phyloP scores from a whole-genome alignment of 2,329 filamentous ascomycete genomes.

The Aspergillus caelatus region DNA sequence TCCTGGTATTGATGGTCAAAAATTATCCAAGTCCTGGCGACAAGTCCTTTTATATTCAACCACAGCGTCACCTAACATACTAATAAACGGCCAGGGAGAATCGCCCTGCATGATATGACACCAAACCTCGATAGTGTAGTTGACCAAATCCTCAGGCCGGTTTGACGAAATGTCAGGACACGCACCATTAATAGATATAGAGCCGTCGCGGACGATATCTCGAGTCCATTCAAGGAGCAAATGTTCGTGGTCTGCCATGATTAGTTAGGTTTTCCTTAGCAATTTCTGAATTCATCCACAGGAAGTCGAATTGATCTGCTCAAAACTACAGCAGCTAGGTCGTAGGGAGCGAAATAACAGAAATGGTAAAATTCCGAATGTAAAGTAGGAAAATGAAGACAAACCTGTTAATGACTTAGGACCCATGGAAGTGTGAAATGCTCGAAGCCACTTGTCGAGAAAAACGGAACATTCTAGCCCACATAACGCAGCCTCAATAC shows the following conservation, averaged over 20 bases:
- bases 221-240: neutral
- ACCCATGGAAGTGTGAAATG: neutral
- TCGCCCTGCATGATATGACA: neutral
- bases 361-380: too few relatives aligned
- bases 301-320: neutral
- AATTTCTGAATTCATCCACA: neutral
- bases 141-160: neutral
- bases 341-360: neutral
- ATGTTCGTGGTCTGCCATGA: neutral
- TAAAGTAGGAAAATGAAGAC: neutral
- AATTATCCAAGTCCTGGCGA: neutral
- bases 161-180: neutral
- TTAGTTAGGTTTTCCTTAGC: neutral
- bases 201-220: neutral
- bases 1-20: neutral
- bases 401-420: neutral
- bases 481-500: neutral
- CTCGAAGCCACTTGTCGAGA: constrained; percentile 8
- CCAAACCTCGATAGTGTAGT: neutral
- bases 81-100: neutral
- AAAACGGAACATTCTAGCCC: constrained; percentile 6
- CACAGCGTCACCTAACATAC: neutral
- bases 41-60: neutral
- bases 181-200: neutral
- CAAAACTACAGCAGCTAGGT: neutral